These are phyloP conservation scores for Phytopythium chamaehyphon DNA, from an alignment of 352 stramenopile species.

Conservation along the genomic window DNA sequence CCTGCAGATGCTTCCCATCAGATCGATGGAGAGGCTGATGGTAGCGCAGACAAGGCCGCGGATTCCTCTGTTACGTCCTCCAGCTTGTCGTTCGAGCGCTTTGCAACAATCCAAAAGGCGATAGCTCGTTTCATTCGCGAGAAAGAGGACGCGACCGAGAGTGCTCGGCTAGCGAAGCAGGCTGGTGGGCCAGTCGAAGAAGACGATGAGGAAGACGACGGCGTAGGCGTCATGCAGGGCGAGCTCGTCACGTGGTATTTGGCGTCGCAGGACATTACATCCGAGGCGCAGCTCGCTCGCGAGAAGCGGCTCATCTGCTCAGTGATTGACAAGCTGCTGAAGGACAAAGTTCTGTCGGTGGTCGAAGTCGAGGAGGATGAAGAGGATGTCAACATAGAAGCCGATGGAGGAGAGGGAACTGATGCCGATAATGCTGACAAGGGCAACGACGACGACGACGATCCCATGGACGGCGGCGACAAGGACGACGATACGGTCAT, in stretches of 20 bases:
- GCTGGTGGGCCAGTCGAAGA: conserved; percentile 26
- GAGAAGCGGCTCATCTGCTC: conserved; percentile 84
- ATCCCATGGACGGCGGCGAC: conserved; percentile 3
- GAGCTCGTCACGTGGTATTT: conserved; percentile 85
- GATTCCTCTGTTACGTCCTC: conserved; percentile 11
- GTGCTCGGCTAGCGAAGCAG: conserved; percentile 38
- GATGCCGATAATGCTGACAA: conserved; percentile 8
- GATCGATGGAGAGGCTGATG: conserved; percentile 6
- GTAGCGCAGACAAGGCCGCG: neutral
- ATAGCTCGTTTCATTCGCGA: conserved; percentile 77
- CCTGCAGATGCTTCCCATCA: conserved; percentile 8
- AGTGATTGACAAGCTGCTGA: conserved; percentile 77
- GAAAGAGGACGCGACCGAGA: conserved; percentile 62
- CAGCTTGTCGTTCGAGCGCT: conserved; percentile 79
- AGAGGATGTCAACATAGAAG: conserved; percentile 16
- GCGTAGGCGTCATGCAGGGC: conserved; percentile 60
- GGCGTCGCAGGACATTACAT: conserved; percentile 81
- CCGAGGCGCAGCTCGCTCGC: conserved; percentile 64
- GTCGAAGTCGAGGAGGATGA: conserved; percentile 64
- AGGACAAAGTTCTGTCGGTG: conserved; percentile 71
- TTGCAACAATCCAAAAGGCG: conserved; percentile 77
- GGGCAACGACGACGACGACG: conserved; percentile 11
- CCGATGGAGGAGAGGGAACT: neutral
- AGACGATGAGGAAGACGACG: conserved; percentile 54
- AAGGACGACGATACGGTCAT: conserved; percentile 8